Conservation (phyloP, 2,329 filamentous ascomycete species). For the Talaromyces sp. region DNA sequence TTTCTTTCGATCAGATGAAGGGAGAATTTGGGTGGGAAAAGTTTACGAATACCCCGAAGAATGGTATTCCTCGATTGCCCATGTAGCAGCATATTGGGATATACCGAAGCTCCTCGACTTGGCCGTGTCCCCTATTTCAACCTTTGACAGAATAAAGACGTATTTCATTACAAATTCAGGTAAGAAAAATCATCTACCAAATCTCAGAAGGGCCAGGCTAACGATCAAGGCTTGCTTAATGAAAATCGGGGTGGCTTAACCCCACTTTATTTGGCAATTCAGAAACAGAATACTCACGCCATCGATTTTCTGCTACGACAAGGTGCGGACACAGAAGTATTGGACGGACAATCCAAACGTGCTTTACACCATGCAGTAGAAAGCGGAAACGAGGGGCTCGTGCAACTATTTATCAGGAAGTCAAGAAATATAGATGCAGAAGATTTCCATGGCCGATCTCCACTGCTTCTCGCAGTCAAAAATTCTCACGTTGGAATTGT, state of each 20-base stretch:
- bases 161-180: neutral
- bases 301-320: neutral
- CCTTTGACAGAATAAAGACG: neutral
- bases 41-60: neutral
- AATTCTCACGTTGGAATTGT: neutral
- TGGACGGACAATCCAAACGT: neutral
- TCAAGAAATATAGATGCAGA: neutral
- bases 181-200: neutral
- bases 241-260: neutral
- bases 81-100: constrained; percentile 12
- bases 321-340: neutral
- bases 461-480: neutral
- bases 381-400: neutral
- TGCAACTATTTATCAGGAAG: neutral
- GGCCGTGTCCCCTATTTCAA: neutral
- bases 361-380: neutral
- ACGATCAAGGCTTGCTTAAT: neutral
- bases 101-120: constrained; percentile 10
- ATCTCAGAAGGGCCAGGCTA: neutral
- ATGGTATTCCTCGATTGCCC: constrained; percentile 1
- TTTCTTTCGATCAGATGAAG: neutral
- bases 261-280: neutral
- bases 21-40: constrained; percentile 3
- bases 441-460: neutral
- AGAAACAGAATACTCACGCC: neutral